Evolutionary conservation across 1,284 basidiomycete genomes (phyloP), one percentile per base, ranked within the genome.

Genomic region (Malassezia equina): DNA sequence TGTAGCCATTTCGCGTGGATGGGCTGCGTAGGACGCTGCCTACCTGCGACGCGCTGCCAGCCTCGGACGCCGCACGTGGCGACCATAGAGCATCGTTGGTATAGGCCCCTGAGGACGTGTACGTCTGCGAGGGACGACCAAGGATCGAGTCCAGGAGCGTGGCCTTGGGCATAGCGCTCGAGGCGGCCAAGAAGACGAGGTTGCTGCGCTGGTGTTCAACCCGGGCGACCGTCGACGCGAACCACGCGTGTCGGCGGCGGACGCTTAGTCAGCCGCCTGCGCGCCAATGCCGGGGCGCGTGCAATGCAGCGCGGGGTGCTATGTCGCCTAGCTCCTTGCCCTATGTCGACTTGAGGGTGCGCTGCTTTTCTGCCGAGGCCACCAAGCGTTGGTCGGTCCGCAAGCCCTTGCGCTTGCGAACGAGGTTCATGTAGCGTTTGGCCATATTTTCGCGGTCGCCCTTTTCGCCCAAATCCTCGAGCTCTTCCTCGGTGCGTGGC

Each of bases 401-500:
- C 36, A 73, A n/a, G 1, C 71, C 71, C 51, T 74, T 74, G 25
- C 71, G 52, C 51, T 64, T 67, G 39, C 94, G 80, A 21, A 98
- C 94, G 0, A 76, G 79, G 65, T 99, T 91, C 84, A 96, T 87
- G 65, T 96, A 98, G 17, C 79, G 82, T 74, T 90, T 91, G 0
- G 93, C 93, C n/a, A 95, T 79, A 73, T 98, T 98, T 19, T 84
- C 83, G 47, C 88, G 80, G 73, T 98, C 94, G 2, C 91, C 86
- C 75, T 95, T 94, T 73, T 93, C 89, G 43, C 94, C 94, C 7
- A 98, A 79, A 75, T 96, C 93, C 76, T 98, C 94, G 39, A 99
- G 79, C 69, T 98, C 94, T 73, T 95, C 94, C 68, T 94, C 87
- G 0, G 94, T 98, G 7, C 89, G 90, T 0, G 94, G 94, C 0